Conservation (phyloP, 2,329 filamentous ascomycete genomes). For the Apiospora malaysiana region DNA sequence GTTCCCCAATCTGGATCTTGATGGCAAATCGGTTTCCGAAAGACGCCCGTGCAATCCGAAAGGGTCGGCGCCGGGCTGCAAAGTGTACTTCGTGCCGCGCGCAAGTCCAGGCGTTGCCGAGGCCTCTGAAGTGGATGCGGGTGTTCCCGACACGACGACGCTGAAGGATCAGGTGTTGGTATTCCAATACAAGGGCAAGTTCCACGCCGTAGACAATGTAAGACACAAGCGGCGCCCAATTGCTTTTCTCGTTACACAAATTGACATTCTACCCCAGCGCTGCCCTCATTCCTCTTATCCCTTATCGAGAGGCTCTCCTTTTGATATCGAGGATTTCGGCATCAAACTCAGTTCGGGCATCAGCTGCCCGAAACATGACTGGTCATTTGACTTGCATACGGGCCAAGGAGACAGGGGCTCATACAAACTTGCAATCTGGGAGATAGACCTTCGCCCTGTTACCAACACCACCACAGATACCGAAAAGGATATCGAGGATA, state of each 20-base stretch:
- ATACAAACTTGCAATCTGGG: slow-evolving; percentile 69
- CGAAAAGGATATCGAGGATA: slow-evolving; percentile 21
- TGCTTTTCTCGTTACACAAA: neutral
- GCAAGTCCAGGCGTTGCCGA: slow-evolving; percentile 45
- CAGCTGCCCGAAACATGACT: slow-evolving; percentile 71
- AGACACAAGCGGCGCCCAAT: slow-evolving; percentile 33
- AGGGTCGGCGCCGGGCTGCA: slow-evolving; percentile 58
- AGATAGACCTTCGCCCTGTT: slow-evolving; percentile 58
- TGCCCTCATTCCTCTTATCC: slow-evolving; percentile 74
- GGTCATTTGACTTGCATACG: slow-evolving; percentile 73
- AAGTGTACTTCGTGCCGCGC: slow-evolving; percentile 58
- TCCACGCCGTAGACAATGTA: slow-evolving; percentile 74
- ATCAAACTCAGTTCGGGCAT: slow-evolving; percentile 66
- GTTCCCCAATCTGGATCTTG: slow-evolving; percentile 57
- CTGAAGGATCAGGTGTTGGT: slow-evolving; percentile 68
- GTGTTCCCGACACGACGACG: slow-evolving; percentile 27
- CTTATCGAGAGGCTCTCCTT: slow-evolving; percentile 65
- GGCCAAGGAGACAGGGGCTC: slow-evolving; percentile 66
- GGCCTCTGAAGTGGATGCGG: slow-evolving; percentile 41
- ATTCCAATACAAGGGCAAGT: slow-evolving; percentile 66
- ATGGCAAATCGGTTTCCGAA: slow-evolving; percentile 46
- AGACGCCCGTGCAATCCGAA: slow-evolving; percentile 42
- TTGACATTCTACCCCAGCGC: slow-evolving; percentile 47
- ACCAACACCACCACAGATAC: slow-evolving; percentile 13
- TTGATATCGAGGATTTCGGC: slow-evolving; percentile 78